Percentiles rank a stretch among this genome's conserved stretches.
Conservation (phyloP, 345 rosid genomes). For the Heritiera fomes region DNA sequence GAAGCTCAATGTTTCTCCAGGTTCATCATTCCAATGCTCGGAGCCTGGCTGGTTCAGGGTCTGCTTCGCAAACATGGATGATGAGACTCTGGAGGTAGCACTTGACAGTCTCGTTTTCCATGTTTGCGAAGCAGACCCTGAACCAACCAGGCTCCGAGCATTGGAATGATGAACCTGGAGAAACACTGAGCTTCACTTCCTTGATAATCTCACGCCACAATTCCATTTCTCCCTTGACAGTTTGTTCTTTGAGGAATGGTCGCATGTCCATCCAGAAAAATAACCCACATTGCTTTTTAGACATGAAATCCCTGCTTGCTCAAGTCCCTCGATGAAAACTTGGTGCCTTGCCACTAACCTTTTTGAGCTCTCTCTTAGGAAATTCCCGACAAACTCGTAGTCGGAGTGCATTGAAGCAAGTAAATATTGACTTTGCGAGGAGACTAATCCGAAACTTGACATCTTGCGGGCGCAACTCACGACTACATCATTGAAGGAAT, state of each 20-base stretch:
- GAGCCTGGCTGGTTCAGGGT: conserved; percentile 94
- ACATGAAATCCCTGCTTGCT: conserved; percentile 53
- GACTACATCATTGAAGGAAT: conserved; percentile 69
- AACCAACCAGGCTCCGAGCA: conserved; percentile 87
- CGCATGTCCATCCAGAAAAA: conserved; percentile 85
- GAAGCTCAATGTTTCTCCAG: conserved; percentile 83
- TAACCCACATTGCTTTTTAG: conserved; percentile 60
- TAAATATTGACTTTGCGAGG: conserved; percentile 66
- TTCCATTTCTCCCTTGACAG: conserved; percentile 49
- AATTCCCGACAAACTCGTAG: conserved; percentile 49
- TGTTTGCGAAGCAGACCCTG: conserved; percentile 87
- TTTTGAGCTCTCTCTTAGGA: conserved; percentile 52
- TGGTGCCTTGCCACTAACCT: conserved; percentile 52
- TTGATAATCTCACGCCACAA: conserved; percentile 66
- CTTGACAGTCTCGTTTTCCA: conserved; percentile 59
- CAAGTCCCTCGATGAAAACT: conserved; percentile 47
- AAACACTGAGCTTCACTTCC: conserved; percentile 73
- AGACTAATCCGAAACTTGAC: conserved; percentile 87
- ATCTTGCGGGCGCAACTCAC: conserved; percentile 67
- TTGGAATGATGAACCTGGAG: conserved; percentile 77
- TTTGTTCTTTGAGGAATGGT: conserved; percentile 48
- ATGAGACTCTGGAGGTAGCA: no score
- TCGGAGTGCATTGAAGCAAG: conserved; percentile 78
- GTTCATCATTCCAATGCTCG: conserved; percentile 65
- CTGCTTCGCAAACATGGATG: conserved; percentile 86